Evolutionary conservation across 805 yeast species (phyloP), one percentile per base, ranked within the genome.

Genomic region (Myxozyma vanderwaltii): DNA sequence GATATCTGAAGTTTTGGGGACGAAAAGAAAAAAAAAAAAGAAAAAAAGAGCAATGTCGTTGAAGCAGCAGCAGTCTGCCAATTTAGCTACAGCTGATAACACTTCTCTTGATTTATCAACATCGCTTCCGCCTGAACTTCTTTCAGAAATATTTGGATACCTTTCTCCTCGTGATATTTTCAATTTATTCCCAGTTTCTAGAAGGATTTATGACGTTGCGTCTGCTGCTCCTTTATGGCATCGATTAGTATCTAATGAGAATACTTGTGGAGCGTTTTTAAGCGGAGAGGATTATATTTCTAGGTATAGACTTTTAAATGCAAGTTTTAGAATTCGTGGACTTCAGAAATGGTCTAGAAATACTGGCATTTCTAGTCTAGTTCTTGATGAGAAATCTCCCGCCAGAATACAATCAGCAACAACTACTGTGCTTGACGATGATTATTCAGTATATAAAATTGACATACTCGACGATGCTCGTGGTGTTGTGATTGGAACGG

Each of bases 181-280:
- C n/a, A 10, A 19, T 3, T 44, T 63, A 17, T 31, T 51, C n/a
- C 48, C 44, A 15, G 65, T 62, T 5, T 59, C 60, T 7, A 43
- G 44, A 10, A 21, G 27, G 36, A 41, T 62, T 13, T 33, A 48
- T 12, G n/a, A 45, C 7, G 13, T 59, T 23, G 61, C 60, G 6
- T 40, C 63, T 19, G 24, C 61, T 13, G 40, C 56, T 5, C 23
- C 57, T 15, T 31, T 62, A 17, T 62, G 65, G 65, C 58, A 58
- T n/a, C 31, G 26, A 12, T 35, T 51, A 21, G 48, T 57, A 8
- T 27, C 3, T 4, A 21, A 17, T 15, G 23, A 41, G 1, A 29
- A 6, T 39, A 2, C 15, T 10, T 13, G 27, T 6, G 13, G 41
- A 38, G 38, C n/a, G 10, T 52, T 51, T 41, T 17, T 24, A 4